phyloP scores from a whole-genome alignment of 805 yeast genomes.

The Brettanomyces nanus region DNA sequence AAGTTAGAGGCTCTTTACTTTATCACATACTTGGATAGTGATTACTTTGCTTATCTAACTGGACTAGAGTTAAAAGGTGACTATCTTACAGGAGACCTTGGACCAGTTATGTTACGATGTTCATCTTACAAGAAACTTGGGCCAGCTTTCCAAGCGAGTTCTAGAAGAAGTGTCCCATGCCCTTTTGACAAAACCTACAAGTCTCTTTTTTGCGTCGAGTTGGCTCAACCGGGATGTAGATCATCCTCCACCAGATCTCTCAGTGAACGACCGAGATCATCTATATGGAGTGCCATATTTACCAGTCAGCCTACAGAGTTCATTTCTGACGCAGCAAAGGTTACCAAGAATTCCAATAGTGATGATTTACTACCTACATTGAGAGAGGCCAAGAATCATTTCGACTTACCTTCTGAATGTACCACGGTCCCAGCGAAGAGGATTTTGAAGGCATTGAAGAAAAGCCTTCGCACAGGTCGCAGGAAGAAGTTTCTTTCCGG shows the following conservation, averaged over 20 bases:
- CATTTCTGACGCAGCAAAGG: slow-evolving; percentile 1
- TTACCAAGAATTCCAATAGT: background rate
- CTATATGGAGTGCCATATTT: background rate
- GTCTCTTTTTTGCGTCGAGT: background rate
- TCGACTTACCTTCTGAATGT: slow-evolving; percentile 19
- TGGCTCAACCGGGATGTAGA: background rate
- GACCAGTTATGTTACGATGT: slow-evolving; percentile 13
- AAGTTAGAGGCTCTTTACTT: background rate
- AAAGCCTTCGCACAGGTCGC: background rate
- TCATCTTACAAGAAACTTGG: slow-evolving; percentile 10
- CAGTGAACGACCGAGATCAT: background rate
- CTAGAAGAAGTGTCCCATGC: slow-evolving; percentile 4
- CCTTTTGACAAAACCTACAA: background rate
- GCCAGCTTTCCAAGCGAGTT: slow-evolving; percentile 14
- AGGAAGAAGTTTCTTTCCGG: background rate
- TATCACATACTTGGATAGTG: slow-evolving; percentile 1
- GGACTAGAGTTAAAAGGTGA: slow-evolving; percentile 13
- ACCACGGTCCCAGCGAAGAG: slow-evolving; percentile 14
- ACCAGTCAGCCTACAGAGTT: background rate
- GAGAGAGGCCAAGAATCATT: slow-evolving; percentile 15
- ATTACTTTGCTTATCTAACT: slow-evolving; percentile 14
- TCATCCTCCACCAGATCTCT: background rate
- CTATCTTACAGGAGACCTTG: slow-evolving; percentile 19
- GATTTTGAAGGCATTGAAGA: slow-evolving; percentile 5
- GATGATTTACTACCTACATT: slow-evolving; percentile 6